Percentiles rank a stretch among this genome's conserved stretches.
Evolutionary conservation across 148 eudicot species (phyloP).

Genomic region (Pouteria glomerata): DNA sequence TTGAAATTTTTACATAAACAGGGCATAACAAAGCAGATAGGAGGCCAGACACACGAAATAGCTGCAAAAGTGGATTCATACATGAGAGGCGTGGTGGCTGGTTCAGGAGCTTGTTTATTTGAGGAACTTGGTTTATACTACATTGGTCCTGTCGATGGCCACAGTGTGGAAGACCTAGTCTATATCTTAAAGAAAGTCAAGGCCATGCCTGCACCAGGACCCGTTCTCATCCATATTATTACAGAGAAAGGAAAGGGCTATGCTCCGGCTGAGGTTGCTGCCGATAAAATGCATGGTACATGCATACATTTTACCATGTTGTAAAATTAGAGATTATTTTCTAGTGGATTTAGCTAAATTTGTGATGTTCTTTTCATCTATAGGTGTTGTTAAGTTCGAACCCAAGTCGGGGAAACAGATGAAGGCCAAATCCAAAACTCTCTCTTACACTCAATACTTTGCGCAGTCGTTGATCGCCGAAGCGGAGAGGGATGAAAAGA

Average conservation of each 20-base stretch:
- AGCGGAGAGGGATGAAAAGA: constrained; percentile 31
- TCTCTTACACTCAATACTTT: constrained; percentile 35
- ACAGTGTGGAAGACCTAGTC: constrained; percentile 31
- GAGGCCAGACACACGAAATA: constrained; percentile 24
- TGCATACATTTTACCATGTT: neutral
- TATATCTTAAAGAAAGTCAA: constrained; percentile 25
- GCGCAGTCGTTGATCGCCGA: constrained; percentile 39
- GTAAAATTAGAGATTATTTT: neutral
- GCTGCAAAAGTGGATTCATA: constrained; percentile 29
- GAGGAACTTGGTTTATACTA: constrained; percentile 39
- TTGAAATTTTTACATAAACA: neutral
- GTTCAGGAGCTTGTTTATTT: constrained; percentile 20
- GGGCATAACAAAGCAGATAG: constrained; percentile 31
- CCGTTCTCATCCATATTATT: constrained; percentile 34
- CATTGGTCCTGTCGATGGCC: constrained; percentile 41
- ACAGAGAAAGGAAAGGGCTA: constrained; percentile 48
- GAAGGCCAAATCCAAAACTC: constrained; percentile 19
- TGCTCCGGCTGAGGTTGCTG: constrained; percentile 35
- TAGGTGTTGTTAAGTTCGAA: constrained; percentile 33
- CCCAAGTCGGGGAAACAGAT: constrained; percentile 26
- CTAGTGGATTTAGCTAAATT: neutral
- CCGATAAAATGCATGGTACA: constrained; percentile 41
- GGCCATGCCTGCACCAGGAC: constrained; percentile 32
- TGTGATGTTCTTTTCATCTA: neutral
- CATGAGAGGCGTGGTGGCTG: constrained; percentile 13